Conservation (phyloP, 495 filamentous ascomycete genomes). For the Podospora tetraspora region DNA sequence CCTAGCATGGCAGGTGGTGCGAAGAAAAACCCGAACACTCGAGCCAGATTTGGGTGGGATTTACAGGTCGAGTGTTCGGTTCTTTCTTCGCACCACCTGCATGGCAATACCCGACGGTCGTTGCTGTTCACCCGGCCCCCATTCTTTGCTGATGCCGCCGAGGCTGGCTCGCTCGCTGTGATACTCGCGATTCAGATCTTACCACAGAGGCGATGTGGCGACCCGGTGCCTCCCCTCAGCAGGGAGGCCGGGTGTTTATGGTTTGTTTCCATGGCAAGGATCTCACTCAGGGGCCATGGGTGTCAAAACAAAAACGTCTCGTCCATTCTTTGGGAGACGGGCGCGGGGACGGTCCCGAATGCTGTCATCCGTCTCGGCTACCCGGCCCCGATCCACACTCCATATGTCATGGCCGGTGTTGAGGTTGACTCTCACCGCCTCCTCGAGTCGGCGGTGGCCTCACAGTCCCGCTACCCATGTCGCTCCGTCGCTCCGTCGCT, state of each 20-base stretch:
- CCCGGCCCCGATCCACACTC: background rate
- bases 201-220: background rate
- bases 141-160: background rate
- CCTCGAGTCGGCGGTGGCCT: background rate
- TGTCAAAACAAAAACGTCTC: background rate
- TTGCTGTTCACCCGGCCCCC: background rate
- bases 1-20: background rate
- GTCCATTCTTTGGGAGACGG: background rate
- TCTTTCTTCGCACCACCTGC: too few species aligned
- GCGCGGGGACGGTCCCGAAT: background rate
- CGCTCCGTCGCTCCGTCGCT: too few species aligned
- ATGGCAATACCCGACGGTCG: too few species aligned
- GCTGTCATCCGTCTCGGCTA: background rate
- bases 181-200: background rate
- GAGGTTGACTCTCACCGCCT: slow-evolving; percentile 5
- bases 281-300: background rate
- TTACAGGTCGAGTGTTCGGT: too few species aligned
- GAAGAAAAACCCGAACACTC: too few species aligned
- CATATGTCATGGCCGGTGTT: background rate
- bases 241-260: background rate
- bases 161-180: background rate
- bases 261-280: background rate
- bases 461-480: background rate
- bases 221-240: background rate
- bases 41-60: too few species aligned